A percentile compares a stretch with the other conserved stretches of the same genome.
Evolutionary conservation across 768 basidiomycete species (phyloP).

Genomic region (Dioszegia crocea): DNA sequence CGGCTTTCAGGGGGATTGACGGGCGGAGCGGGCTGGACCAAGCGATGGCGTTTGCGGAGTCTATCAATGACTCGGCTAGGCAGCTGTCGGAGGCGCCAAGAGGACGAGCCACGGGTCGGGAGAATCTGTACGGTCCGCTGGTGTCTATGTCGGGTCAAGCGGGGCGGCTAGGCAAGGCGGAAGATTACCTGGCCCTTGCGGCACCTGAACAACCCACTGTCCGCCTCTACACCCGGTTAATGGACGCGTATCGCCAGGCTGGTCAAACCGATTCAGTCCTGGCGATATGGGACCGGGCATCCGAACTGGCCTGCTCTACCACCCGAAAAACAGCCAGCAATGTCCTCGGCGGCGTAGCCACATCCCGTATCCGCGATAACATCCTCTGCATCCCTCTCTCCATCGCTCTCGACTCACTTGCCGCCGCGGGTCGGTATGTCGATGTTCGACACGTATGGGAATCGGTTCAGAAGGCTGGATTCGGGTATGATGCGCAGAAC

Average conservation of each 20-base stretch:
- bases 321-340: background rate
- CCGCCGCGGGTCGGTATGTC: constrained; percentile 59
- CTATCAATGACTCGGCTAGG: constrained; percentile 51
- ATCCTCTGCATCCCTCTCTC: constrained; percentile 74
- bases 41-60: constrained; percentile 64
- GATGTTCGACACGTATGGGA: constrained; percentile 67
- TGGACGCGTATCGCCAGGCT: constrained; percentile 67
- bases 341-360: background rate
- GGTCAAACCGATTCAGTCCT: constrained; percentile 58
- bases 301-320: constrained; percentile 54
- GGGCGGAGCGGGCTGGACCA: constrained; percentile 57
- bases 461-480: constrained; percentile 60
- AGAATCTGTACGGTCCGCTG: constrained; percentile 41
- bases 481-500: constrained; percentile 79
- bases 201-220: constrained; percentile 55
- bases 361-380: constrained; percentile 43
- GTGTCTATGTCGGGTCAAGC: constrained; percentile 11
- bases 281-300: constrained; percentile 63
- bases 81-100: constrained; percentile 14
- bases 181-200: constrained; percentile 48
- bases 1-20: constrained; percentile 58
- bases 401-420: constrained; percentile 72
- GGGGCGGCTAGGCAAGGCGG: constrained; percentile 34
- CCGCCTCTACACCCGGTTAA: constrained; percentile 60
- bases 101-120: constrained; percentile 16